phyloP scores from a whole-genome alignment of 2,329 filamentous ascomycete species.

The Aspergillus sojae region DNA sequence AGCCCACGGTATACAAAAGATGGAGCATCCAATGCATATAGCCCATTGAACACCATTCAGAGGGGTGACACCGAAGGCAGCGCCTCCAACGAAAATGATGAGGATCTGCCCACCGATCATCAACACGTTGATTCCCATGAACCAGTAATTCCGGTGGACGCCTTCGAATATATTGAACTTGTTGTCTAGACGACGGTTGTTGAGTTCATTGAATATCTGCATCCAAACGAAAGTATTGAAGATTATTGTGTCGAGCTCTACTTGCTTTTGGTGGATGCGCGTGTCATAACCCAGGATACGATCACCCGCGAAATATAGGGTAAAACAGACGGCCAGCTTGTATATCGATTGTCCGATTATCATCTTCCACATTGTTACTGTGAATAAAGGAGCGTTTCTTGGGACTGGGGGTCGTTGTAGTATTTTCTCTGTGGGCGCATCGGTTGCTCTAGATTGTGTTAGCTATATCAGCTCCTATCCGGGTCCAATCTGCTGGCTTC shows the following conservation, averaged over 20 bases:
- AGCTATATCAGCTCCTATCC: not conserved
- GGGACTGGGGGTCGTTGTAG: constrained; percentile 69
- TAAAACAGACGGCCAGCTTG: constrained; percentile 74
- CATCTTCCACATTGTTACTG: constrained; percentile 97
- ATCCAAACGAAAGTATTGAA: constrained; percentile 99
- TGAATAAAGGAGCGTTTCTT: constrained; percentile 73
- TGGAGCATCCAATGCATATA: constrained; percentile 65
- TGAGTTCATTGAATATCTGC: constrained; percentile 97
- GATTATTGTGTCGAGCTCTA: constrained; percentile 73
- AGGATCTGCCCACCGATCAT: constrained; percentile 87
- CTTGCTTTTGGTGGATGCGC: constrained; percentile 14
- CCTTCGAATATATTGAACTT: constrained; percentile 91
- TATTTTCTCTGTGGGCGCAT: constrained; percentile 76
- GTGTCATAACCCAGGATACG: constrained; percentile 56
- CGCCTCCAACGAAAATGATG: constrained; percentile 81
- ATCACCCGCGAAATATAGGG: constrained; percentile 73
- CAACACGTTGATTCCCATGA: constrained; percentile 76
- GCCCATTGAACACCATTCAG: constrained; percentile 79
- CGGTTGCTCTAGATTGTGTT: constrained; percentile 60
- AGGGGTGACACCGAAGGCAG: constrained; percentile 71
- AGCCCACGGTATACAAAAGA: constrained; percentile 9
- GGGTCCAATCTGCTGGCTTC: not conserved
- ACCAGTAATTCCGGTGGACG: constrained; percentile 78
- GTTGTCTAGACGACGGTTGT: constrained; percentile 91
- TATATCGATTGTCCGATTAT: constrained; percentile 88